phyloP scores from a whole-genome alignment of 805 yeast species.

The Barnettozyma botsteinii region DNA sequence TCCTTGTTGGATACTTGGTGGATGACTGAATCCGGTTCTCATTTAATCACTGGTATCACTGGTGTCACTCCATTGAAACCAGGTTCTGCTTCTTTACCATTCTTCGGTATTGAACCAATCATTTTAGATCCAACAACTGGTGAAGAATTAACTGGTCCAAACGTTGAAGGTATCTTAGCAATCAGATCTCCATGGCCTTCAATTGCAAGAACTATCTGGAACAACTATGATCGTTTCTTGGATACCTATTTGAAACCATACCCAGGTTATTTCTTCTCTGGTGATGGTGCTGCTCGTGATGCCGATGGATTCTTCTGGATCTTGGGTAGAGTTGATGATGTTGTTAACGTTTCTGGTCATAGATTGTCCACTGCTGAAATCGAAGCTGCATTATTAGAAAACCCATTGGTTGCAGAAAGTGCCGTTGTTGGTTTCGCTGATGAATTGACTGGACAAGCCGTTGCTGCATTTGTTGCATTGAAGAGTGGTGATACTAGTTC shows the following conservation, averaged over 20 bases:
- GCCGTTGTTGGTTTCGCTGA: slow-evolving; percentile 83
- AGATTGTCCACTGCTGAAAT: slow-evolving; percentile 85
- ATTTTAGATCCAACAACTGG: slow-evolving; percentile 74
- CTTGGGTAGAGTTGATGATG: slow-evolving; percentile 83
- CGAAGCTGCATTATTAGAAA: slow-evolving; percentile 76
- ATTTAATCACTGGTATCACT: slow-evolving; percentile 71
- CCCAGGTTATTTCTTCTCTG: slow-evolving; percentile 78
- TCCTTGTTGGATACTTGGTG: slow-evolving; percentile 78
- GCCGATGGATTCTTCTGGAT: slow-evolving; percentile 83
- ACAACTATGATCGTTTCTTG: slow-evolving; percentile 64
- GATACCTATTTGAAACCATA: slow-evolving; percentile 82
- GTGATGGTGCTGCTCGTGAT: slow-evolving; percentile 88
- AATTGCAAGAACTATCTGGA: slow-evolving; percentile 78
- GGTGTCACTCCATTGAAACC: slow-evolving; percentile 78
- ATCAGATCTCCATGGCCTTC: slow-evolving; percentile 77
- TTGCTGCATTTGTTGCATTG: slow-evolving; percentile 73
- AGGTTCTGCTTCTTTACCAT: slow-evolving; percentile 80
- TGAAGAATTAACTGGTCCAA: slow-evolving; percentile 58
- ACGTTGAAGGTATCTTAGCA: slow-evolving; percentile 78
- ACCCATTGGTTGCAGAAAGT: slow-evolving; percentile 62
- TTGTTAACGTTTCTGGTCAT: slow-evolving; percentile 83
- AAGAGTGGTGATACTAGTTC: slow-evolving; percentile 34
- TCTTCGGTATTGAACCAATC: slow-evolving; percentile 72
- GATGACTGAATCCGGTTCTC: slow-evolving; percentile 87
- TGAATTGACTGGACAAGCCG: slow-evolving; percentile 83